Percentiles rank a stretch among this genome's conserved stretches.
Conservation (phyloP, 1,139 yeast species). For the Nematodospora anomalae region DNA sequence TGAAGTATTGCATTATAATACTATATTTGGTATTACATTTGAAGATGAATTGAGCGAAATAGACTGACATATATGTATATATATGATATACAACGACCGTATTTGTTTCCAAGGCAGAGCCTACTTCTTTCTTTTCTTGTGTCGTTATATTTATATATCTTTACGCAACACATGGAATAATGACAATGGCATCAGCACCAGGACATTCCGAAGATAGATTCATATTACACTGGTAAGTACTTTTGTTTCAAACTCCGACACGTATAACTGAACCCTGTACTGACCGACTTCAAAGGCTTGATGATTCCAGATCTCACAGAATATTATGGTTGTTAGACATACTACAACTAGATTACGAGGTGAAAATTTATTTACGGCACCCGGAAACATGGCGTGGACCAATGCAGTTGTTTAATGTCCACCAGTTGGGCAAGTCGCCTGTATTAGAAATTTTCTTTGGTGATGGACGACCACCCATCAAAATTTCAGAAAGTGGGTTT, state of each 20-base stretch:
- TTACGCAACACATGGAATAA: background rate
- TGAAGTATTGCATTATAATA: too few species aligned
- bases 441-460: slow-evolving; percentile 46
- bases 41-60: too few species aligned
- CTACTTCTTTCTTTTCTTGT: too few species aligned
- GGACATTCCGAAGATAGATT: slow-evolving; percentile 22
- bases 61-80: too few species aligned
- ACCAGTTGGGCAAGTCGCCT: slow-evolving; percentile 60
- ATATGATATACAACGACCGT: too few species aligned
- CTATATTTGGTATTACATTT: too few species aligned
- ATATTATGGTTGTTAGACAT: slow-evolving; percentile 57
- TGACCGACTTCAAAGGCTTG: slow-evolving; percentile 35
- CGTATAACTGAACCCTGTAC: background rate
- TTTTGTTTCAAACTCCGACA: background rate
- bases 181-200: slow-evolving; percentile 7
- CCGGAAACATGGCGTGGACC: slow-evolving; percentile 46
- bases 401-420: slow-evolving; percentile 47
- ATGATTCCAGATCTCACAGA: slow-evolving; percentile 54
- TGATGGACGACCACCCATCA: slow-evolving; percentile 40
- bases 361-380: slow-evolving; percentile 50
- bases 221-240: slow-evolving; percentile 32
- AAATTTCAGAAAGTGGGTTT: slow-evolving; percentile 49
- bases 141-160: too few species aligned
- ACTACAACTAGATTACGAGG: slow-evolving; percentile 50
- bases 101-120: too few species aligned